These are phyloP conservation scores for Citrullus colocynthis DNA, from an alignment of 306 rosid genomes.

Conservation along the genomic window DNA sequence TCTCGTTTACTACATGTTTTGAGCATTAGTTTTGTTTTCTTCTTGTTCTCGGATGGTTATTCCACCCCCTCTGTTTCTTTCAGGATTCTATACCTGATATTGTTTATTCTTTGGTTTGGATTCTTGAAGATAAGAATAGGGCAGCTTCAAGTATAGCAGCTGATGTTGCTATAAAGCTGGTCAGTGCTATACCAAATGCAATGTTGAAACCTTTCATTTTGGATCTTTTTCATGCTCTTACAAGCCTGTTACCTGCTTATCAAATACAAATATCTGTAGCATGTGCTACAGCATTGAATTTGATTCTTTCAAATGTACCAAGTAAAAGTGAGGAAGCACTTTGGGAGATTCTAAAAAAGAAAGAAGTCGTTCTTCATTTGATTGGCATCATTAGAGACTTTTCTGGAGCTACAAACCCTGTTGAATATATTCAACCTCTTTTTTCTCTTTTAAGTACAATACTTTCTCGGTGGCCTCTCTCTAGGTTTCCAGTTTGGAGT, in stretches of 20 bases:
- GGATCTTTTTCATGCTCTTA: conserved; percentile 57
- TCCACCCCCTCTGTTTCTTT: conserved; percentile 12
- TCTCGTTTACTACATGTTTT: not conserved
- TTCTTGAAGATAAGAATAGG: conserved; percentile 44
- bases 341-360: conserved; percentile 43
- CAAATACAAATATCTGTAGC: conserved; percentile 40
- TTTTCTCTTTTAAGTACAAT: conserved; percentile 59
- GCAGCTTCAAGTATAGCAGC: conserved; percentile 38
- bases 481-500: conserved; percentile 57
- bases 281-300: conserved; percentile 50
- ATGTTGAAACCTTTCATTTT: conserved; percentile 30
- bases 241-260: conserved; percentile 40
- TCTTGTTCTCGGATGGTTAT: not conserved
- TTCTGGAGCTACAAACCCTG: conserved; percentile 20
- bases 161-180: conserved; percentile 44
- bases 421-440: conserved; percentile 48
- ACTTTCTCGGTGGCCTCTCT: conserved; percentile 51
- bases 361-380: conserved; percentile 26
- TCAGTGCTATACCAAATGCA: conserved; percentile 35
- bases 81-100: conserved; percentile 57
- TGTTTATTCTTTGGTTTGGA: conserved; percentile 60
- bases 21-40: not conserved
- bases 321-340: conserved; percentile 37
- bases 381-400: conserved; percentile 26
- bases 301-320: conserved; percentile 41